Evolutionary conservation across 805 yeast species (phyloP).

Genomic region (Saturnispora saitoi): DNA sequence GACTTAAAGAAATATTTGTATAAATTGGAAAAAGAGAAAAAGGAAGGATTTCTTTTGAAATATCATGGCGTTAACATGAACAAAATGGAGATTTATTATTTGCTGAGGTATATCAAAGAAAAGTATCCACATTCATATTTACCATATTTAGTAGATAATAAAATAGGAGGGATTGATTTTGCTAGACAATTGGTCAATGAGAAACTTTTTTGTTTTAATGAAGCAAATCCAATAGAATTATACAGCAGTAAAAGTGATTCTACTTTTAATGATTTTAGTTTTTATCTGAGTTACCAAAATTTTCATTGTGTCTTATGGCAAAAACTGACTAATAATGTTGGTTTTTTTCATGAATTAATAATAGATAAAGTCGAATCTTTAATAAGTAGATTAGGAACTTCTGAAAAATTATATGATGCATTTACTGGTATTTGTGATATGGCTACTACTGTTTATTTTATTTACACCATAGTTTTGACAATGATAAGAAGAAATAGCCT

Average conservation of each 20-base stretch:
- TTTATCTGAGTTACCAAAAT: not conserved
- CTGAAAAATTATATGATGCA: not conserved
- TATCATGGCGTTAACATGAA: not conserved
- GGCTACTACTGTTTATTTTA: not conserved
- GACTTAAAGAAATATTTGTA: not conserved
- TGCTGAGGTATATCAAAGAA: not conserved
- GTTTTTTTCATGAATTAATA: conserved; percentile 1
- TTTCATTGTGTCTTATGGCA: conserved; percentile 4
- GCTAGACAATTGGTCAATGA: not conserved
- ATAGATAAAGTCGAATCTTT: not conserved
- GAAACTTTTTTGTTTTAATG: not conserved
- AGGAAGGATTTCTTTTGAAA: too few species aligned
- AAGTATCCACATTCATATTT: not conserved
- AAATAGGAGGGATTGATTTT: not conserved
- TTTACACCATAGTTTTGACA: not conserved
- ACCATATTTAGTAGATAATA: not conserved
- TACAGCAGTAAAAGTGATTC: not conserved
- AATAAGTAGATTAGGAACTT: not conserved
- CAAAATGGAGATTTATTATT: not conserved
- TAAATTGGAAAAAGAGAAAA: not conserved
- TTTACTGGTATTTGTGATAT: not conserved
- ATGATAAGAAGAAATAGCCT: not conserved
- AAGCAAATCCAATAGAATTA: not conserved
- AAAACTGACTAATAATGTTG: conserved; percentile 1
- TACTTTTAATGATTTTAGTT: conserved; percentile 2